Percentiles rank a stretch among this genome's conserved stretches.
These are phyloP conservation scores for Calycina herbarum DNA, from an alignment of 2,329 filamentous ascomycete genomes.

Conservation along the genomic window DNA sequence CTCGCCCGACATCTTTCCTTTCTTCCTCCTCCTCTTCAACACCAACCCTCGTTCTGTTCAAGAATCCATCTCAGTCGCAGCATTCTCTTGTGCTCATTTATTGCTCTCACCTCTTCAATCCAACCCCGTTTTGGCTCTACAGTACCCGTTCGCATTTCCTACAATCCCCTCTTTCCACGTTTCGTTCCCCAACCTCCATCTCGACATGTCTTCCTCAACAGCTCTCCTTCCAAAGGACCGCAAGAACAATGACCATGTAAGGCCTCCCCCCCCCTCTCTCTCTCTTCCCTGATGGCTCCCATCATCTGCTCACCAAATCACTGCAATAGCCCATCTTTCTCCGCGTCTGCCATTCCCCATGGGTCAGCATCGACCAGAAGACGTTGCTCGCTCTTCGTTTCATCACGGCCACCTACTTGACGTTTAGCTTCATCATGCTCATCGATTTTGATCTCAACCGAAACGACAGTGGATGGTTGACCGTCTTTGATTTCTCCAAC, in stretches of 20 bases:
- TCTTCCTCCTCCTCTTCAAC: conserved; percentile 11
- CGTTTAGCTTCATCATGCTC: conserved; percentile 27
- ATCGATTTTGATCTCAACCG: conserved; percentile 32
- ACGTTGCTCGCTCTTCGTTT: conserved; percentile 31
- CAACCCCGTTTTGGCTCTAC: conserved; percentile 6
- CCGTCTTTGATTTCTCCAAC: conserved; percentile 36
- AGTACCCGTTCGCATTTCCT: conserved; percentile 9
- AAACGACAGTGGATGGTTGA: conserved; percentile 25
- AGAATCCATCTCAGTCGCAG: conserved; percentile 2
- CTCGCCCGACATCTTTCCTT: conserved; percentile 8
- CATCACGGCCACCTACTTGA: conserved; percentile 30
- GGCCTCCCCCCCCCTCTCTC: conserved; percentile 10
- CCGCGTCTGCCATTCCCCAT: conserved; percentile 39
- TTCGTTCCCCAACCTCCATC: neutral
- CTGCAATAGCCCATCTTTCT: conserved; percentile 37
- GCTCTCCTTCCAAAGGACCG: conserved; percentile 36
- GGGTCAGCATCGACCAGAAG: conserved; percentile 34
- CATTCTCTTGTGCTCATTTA: conserved; percentile 6
- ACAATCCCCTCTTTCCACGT: neutral
- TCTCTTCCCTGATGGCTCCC: conserved; percentile 12
- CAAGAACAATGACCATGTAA: conserved; percentile 34
- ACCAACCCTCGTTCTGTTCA: conserved; percentile 8
- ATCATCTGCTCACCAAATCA: neutral
- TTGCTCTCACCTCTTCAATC: conserved; percentile 2
- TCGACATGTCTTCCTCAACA: conserved; percentile 37